phyloP scores from a whole-genome alignment of 495 filamentous ascomycete species.

The Pseudotulostoma volvatum region DNA sequence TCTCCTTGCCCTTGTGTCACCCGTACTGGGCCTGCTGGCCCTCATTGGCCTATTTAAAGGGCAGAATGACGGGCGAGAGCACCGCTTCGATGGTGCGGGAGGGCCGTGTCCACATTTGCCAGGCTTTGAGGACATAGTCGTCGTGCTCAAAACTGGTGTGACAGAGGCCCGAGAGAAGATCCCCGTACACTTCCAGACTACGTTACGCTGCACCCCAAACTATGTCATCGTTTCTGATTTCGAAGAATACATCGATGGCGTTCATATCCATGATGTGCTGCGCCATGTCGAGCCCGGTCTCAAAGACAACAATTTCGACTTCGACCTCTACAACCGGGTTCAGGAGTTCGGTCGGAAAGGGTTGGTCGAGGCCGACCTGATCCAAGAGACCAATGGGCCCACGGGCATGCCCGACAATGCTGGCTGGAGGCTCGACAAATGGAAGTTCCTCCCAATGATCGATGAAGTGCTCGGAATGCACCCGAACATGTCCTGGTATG shows the following conservation, averaged over 20 bases:
- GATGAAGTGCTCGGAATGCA: conserved; percentile 26
- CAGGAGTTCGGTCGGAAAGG: conserved; percentile 22
- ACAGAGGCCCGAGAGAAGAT: conserved; percentile 29
- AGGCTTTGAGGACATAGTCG: conserved; percentile 28
- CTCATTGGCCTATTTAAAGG: too few relatives aligned
- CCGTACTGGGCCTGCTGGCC: not conserved
- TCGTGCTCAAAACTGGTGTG: conserved; percentile 32
- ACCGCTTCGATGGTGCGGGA: too few relatives aligned
- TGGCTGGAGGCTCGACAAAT: conserved; percentile 42
- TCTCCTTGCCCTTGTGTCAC: not conserved
- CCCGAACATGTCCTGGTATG: conserved; percentile 44
- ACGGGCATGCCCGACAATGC: conserved; percentile 32
- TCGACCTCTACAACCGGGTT: conserved; percentile 37
- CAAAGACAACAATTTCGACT: conserved; percentile 26
- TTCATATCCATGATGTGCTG: conserved; percentile 34
- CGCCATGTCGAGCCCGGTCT: conserved; percentile 21
- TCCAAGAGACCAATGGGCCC: conserved; percentile 29
- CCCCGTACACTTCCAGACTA: conserved; percentile 34
- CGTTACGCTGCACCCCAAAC: conserved; percentile 35
- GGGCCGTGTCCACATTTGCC: conserved; percentile 20
- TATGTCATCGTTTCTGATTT: conserved; percentile 41
- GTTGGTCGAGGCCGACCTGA: conserved; percentile 22
- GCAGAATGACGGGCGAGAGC: too few relatives aligned
- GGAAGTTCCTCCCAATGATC: conserved; percentile 43
- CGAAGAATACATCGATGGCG: conserved; percentile 29